phyloP scores from a whole-genome alignment of 805 yeast species.

The Metschnikowia colocasiae region DNA sequence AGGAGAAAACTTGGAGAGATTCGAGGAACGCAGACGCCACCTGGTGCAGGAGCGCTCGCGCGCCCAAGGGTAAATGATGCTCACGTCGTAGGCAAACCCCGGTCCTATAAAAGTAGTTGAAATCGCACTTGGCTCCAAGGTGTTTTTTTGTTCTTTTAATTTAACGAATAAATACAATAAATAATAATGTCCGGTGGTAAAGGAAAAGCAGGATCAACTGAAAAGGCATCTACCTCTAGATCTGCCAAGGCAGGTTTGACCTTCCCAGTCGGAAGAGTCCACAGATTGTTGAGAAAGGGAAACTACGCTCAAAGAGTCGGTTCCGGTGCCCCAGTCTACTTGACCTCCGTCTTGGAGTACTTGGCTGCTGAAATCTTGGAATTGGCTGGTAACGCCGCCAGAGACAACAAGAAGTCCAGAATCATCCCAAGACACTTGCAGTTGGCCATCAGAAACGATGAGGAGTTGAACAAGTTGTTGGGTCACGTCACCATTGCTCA shows the following conservation, averaged over 20 bases:
- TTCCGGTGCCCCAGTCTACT: constrained; percentile 51
- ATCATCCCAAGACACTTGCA: constrained; percentile 51
- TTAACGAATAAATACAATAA: constrained; percentile 9
- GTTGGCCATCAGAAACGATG: constrained; percentile 52
- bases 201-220: constrained; percentile 45
- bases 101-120: constrained; percentile 8
- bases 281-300: constrained; percentile 49
- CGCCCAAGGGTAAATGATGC: constrained; percentile 7
- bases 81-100: constrained; percentile 6
- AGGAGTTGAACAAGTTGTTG: constrained; percentile 48
- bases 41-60: constrained; percentile 12
- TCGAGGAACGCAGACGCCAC: constrained; percentile 8
- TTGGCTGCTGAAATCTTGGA: constrained; percentile 50
- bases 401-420: constrained; percentile 87
- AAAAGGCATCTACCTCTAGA: constrained; percentile 48
- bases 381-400: constrained; percentile 51
- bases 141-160: constrained; percentile 5
- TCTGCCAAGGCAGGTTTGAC: constrained; percentile 49
- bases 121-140: constrained; percentile 8
- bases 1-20: constrained; percentile 14
- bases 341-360: constrained; percentile 48
- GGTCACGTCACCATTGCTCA: constrained; percentile 62
- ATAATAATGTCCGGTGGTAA: constrained; percentile 24
- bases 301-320: constrained; percentile 52
- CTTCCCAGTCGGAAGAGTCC: constrained; percentile 51